These are phyloP conservation scores for Verticillium tricorpus DNA, from an alignment of 2,329 filamentous ascomycete species.

Conservation along the genomic window DNA sequence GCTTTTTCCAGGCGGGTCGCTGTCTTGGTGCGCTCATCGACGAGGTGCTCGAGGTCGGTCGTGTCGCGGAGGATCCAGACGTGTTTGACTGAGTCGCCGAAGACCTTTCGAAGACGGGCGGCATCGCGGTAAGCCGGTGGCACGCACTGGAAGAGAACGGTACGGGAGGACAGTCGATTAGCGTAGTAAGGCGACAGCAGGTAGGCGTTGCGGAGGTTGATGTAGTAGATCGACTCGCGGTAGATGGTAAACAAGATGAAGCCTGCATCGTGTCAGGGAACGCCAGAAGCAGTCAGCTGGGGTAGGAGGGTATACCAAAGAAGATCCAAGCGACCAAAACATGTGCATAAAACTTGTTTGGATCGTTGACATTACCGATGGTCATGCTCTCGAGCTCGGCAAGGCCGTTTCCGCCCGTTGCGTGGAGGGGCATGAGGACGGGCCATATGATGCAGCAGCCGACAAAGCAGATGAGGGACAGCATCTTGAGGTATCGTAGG, in stretches of 20 bases:
- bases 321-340: slow-evolving; percentile 77
- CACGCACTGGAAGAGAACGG: slow-evolving; percentile 87
- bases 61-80: slow-evolving; percentile 80
- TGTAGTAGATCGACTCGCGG: slow-evolving; percentile 86
- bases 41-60: slow-evolving; percentile 68
- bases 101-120: slow-evolving; percentile 67
- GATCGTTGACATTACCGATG: slow-evolving; percentile 47
- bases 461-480: slow-evolving; percentile 72
- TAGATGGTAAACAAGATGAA: slow-evolving; percentile 90
- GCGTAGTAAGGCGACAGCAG: slow-evolving; percentile 80
- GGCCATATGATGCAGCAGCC: slow-evolving; percentile 83
- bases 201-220: slow-evolving; percentile 92
- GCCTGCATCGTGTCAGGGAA: slow-evolving; percentile 23
- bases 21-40: slow-evolving; percentile 69
- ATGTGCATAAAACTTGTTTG: slow-evolving; percentile 73
- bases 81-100: slow-evolving; percentile 72
- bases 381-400: slow-evolving; percentile 59
- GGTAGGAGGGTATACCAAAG: slow-evolving; percentile 41
- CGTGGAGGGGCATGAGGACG: slow-evolving; percentile 77
- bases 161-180: slow-evolving; percentile 81
- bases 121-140: slow-evolving; percentile 73
- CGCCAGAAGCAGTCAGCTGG: background rate
- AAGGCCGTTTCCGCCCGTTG: slow-evolving; percentile 65
- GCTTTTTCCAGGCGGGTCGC: slow-evolving; percentile 78
- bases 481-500: slow-evolving; percentile 63